phyloP scores from a whole-genome alignment of 176 grass and related monocot genomes.

The Aegilops tauschii region DNA sequence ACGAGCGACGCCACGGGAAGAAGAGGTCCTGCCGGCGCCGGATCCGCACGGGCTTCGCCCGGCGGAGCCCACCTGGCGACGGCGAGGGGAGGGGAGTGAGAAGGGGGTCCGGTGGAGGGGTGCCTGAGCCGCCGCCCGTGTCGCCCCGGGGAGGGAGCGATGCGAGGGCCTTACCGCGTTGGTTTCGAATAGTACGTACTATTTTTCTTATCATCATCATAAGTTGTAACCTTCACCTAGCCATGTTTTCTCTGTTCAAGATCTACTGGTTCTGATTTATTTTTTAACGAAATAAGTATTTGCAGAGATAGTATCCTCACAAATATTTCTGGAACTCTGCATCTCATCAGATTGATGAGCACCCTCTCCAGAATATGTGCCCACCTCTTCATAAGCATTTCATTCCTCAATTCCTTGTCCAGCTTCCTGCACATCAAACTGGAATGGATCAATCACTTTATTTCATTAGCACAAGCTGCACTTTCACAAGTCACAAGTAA shows the following conservation, averaged over 20 bases:
- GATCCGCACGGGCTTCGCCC: too few relatives aligned
- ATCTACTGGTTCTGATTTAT: background rate
- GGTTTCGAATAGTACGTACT: too few relatives aligned
- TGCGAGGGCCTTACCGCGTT: too few relatives aligned
- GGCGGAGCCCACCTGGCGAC: too few relatives aligned
- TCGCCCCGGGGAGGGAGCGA: too few relatives aligned
- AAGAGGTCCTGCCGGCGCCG: too few relatives aligned
- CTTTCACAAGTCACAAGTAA: background rate
- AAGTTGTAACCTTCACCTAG: conserved; percentile 3
- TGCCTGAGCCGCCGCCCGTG: too few relatives aligned
- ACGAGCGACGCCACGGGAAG: too few relatives aligned
- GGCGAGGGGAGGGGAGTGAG: too few relatives aligned
- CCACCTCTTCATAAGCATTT: background rate
- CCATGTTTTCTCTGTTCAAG: background rate
- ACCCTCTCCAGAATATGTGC: conserved; percentile 4
- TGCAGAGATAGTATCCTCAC: background rate
- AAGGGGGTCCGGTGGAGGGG: too few relatives aligned
- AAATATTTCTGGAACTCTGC: conserved; percentile 26
- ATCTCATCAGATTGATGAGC: conserved; percentile 23
- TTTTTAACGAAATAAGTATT: background rate
- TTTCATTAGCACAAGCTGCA: background rate
- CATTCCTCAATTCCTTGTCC: conserved; percentile 12
- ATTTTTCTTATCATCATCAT: background rate
- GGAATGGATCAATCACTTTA: background rate
- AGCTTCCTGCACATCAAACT: conserved; percentile 22